Conservation (phyloP, 202 grass and related monocot species). For the Panicum virgatum region DNA sequence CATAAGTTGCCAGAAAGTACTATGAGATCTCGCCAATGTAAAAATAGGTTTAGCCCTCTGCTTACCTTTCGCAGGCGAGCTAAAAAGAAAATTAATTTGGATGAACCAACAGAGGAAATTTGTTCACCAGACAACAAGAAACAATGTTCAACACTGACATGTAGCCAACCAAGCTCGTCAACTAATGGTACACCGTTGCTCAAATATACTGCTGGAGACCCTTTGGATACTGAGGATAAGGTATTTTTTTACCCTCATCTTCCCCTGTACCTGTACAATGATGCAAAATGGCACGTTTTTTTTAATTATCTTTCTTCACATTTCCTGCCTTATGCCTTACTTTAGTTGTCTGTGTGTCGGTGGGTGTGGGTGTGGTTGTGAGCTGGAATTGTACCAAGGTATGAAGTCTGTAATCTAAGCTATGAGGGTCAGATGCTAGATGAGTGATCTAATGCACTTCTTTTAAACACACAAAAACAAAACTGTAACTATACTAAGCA, state of each 20-base stretch:
- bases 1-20: slow-evolving; percentile 17
- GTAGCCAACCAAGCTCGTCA: slow-evolving; percentile 13
- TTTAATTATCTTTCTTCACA: not conserved
- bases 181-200: slow-evolving; percentile 8
- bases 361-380: no score
- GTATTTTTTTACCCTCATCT: slow-evolving; percentile 33
- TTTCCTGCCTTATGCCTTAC: not conserved
- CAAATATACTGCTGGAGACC: slow-evolving; percentile 9
- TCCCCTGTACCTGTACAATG: not conserved
- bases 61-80: slow-evolving; percentile 51
- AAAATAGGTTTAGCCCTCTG: slow-evolving; percentile 42
- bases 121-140: slow-evolving; percentile 26
- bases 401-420: not conserved
- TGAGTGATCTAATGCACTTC: not conserved
- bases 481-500: not conserved
- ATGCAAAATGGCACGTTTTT: not conserved
- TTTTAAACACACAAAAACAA: slow-evolving; percentile 8
- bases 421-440: not conserved
- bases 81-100: slow-evolving; percentile 49
- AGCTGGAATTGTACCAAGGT: not conserved
- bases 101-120: slow-evolving; percentile 20
- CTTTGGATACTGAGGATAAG: slow-evolving; percentile 35
- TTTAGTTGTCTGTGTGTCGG: not conserved
- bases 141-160: slow-evolving; percentile 24
- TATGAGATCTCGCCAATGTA: slow-evolving; percentile 20